A percentile compares a stretch with the other conserved stretches of the same genome.
Evolutionary conservation across 176 grass and related monocot species (phyloP).

Genomic region (Bothriochloa decipiens): DNA sequence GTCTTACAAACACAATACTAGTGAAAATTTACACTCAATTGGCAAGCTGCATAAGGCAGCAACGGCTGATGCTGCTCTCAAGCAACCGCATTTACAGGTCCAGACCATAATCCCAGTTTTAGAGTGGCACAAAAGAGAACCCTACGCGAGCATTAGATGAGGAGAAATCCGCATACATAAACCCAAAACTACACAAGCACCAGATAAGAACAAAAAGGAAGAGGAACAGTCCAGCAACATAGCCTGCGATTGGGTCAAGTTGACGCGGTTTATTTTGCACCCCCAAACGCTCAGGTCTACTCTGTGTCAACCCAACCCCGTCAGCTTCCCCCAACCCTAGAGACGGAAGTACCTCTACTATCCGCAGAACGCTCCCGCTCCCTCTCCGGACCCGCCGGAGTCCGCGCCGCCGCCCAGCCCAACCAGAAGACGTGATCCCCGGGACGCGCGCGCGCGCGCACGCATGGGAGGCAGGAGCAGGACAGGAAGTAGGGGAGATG

Average conservation of each 20-base stretch:
- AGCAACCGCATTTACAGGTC: background rate
- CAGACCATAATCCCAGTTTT: background rate
- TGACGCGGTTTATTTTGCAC: background rate
- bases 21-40: background rate
- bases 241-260: slow-evolving; percentile 4
- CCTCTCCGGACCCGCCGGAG: background rate
- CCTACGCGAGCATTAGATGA: background rate
- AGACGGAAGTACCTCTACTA: background rate
- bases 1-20: background rate
- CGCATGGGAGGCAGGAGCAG: background rate
- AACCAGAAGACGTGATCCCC: background rate
- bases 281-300: background rate
- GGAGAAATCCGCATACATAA: background rate
- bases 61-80: background rate
- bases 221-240: background rate
- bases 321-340: background rate
- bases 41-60: background rate
- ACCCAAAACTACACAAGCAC: background rate
- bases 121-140: background rate
- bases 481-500: background rate
- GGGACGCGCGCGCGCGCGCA: background rate
- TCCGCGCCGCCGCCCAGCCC: background rate
- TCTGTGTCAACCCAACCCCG: background rate
- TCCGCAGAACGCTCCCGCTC: background rate
- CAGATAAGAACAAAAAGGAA: background rate